phyloP scores from a whole-genome alignment of 1,284 basidiomycete genomes.

The Pascua sp. region DNA sequence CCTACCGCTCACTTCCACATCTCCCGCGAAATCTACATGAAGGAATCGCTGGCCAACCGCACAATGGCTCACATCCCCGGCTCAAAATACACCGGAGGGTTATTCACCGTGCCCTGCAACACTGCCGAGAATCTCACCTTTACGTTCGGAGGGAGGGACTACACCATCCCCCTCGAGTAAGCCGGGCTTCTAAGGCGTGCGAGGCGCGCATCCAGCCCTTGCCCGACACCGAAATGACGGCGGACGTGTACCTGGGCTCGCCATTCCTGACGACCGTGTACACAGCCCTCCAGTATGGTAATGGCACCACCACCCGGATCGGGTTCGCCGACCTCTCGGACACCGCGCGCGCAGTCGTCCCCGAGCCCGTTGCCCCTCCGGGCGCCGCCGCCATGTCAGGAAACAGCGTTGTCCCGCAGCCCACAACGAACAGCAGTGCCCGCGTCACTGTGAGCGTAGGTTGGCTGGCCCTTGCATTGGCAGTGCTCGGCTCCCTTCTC shows the following conservation, averaged over 20 bases:
- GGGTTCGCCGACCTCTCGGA: background rate
- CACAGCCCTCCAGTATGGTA: background rate
- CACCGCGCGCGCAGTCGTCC: background rate
- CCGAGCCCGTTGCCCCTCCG: background rate
- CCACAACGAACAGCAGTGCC: no score
- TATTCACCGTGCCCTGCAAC: background rate
- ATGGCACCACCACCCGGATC: background rate
- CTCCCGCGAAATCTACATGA: background rate
- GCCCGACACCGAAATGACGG: background rate
- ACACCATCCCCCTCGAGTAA: background rate
- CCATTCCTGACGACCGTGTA: background rate
- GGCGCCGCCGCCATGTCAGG: background rate
- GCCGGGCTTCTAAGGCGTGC: background rate
- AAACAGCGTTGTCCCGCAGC: background rate
- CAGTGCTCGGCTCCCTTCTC: no score
- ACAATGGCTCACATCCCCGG: background rate
- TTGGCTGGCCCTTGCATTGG: no score
- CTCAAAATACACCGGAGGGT: background rate
- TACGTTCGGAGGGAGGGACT: background rate
- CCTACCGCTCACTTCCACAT: background rate
- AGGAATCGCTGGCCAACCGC: background rate
- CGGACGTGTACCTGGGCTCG: background rate
- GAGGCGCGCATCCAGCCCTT: background rate
- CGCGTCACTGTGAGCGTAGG: no score
- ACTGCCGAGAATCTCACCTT: background rate